phyloP scores from a whole-genome alignment of 2,329 filamentous ascomycete genomes.

The Zasmidium cellare region DNA sequence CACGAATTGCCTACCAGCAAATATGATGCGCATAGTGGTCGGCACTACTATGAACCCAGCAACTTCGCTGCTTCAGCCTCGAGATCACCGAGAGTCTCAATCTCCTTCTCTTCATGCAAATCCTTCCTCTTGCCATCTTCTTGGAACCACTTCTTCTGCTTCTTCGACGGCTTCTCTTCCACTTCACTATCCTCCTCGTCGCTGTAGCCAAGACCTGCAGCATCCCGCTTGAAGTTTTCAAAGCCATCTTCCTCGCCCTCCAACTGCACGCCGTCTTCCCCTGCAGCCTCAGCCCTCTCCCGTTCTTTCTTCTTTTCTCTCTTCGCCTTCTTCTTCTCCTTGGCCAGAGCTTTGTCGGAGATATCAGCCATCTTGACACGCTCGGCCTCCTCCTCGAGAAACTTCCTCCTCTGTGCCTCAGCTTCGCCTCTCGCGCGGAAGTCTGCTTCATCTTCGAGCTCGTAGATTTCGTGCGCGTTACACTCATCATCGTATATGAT shows the following conservation, averaged over 20 bases:
- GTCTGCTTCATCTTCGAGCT: slow-evolving; percentile 79
- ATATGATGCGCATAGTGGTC: not conserved
- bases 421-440: slow-evolving; percentile 75
- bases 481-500: slow-evolving; percentile 92
- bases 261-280: slow-evolving; percentile 17
- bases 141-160: slow-evolving; percentile 78
- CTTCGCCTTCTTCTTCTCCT: slow-evolving; percentile 77
- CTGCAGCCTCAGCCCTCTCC: slow-evolving; percentile 53
- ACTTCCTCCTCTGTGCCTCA: slow-evolving; percentile 72
- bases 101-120: slow-evolving; percentile 58
- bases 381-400: slow-evolving; percentile 73
- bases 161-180: slow-evolving; percentile 55
- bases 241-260: slow-evolving; percentile 40
- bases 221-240: slow-evolving; percentile 45
- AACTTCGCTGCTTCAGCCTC: slow-evolving; percentile 75
- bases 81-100: slow-evolving; percentile 76
- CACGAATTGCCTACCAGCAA: not conserved
- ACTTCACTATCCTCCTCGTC: slow-evolving; percentile 43
- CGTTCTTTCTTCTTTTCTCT: slow-evolving; percentile 70
- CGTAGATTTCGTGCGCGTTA: slow-evolving; percentile 79
- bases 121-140: slow-evolving; percentile 60
- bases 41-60: slow-evolving; percentile 42
- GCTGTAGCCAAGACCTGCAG: slow-evolving; percentile 26
- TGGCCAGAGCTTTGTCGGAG: slow-evolving; percentile 77
- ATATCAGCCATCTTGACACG: slow-evolving; percentile 74